These are phyloP conservation scores for Ulota crispa DNA, from an alignment of 225 moss, liverwort and hornwort genomes.

Conservation along the genomic window DNA sequence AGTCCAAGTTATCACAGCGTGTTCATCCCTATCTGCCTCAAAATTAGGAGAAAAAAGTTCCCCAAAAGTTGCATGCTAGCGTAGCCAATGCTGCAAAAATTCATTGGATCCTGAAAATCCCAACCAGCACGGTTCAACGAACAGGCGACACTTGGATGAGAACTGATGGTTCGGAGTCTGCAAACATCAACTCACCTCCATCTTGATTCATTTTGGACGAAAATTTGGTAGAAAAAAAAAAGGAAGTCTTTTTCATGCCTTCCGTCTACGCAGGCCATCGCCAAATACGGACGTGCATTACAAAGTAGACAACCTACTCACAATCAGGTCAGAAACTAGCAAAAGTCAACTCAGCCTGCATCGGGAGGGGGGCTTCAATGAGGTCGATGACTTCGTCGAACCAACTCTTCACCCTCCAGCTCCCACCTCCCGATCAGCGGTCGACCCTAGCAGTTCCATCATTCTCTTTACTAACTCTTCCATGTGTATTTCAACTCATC, in stretches of 20 bases:
- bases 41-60: background rate
- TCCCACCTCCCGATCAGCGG: slow-evolving; percentile 7
- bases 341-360: slow-evolving; percentile 12
- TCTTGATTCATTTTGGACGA: background rate
- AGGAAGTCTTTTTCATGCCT: background rate
- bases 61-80: background rate
- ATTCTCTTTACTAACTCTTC: background rate
- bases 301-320: background rate
- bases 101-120: background rate
- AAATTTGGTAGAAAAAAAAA: background rate
- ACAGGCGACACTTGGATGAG: background rate
- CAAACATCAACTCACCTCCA: background rate
- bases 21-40: background rate
- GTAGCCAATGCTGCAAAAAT: background rate
- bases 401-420: slow-evolving; percentile 28
- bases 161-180: background rate
- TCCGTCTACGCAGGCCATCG: background rate
- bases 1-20: background rate
- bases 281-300: background rate
- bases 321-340: background rate
- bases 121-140: background rate
- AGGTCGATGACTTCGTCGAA: slow-evolving; percentile 19
- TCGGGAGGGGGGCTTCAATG: background rate
- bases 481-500: background rate
- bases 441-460: background rate